These are phyloP conservation scores for Wallacemonas rigidus DNA, from an alignment of 208 protist species.

Conservation along the genomic window DNA sequence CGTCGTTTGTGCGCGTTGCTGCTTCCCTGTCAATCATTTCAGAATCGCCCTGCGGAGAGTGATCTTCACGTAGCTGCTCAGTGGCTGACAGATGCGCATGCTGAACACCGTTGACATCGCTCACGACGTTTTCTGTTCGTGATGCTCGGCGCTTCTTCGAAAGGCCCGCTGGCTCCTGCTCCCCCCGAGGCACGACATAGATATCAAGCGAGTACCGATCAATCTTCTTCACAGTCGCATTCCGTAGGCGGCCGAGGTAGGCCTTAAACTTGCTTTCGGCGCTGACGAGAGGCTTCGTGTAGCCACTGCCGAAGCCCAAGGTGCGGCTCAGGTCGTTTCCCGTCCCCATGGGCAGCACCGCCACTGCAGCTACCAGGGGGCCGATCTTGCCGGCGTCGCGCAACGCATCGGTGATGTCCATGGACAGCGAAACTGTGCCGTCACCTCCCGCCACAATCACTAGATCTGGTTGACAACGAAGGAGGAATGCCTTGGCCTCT, in stretches of 20 bases:
- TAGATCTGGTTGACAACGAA: constrained; percentile 29
- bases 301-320: constrained; percentile 69
- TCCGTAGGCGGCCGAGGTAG: constrained; percentile 16
- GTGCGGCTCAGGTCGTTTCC: constrained; percentile 70
- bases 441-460: constrained; percentile 66
- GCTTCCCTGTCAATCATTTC: neutral
- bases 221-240: constrained; percentile 29
- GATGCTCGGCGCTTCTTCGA: neutral
- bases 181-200: constrained; percentile 15
- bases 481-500: constrained; percentile 49
- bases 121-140: constrained; percentile 2
- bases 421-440: constrained; percentile 55
- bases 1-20: neutral
- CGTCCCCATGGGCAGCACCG: constrained; percentile 69
- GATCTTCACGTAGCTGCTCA: neutral
- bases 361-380: constrained; percentile 21
- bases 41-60: neutral
- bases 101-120: constrained; percentile 3
- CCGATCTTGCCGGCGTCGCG: constrained; percentile 32
- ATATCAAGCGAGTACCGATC: constrained; percentile 45
- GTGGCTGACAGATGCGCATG: constrained; percentile 2
- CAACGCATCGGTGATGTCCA: constrained; percentile 54
- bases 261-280: constrained; percentile 42
- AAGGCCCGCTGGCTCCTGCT: neutral
- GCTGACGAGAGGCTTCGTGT: constrained; percentile 40